phyloP scores from a whole-genome alignment of 768 basidiomycete genomes.

The Podaxis sp. region DNA sequence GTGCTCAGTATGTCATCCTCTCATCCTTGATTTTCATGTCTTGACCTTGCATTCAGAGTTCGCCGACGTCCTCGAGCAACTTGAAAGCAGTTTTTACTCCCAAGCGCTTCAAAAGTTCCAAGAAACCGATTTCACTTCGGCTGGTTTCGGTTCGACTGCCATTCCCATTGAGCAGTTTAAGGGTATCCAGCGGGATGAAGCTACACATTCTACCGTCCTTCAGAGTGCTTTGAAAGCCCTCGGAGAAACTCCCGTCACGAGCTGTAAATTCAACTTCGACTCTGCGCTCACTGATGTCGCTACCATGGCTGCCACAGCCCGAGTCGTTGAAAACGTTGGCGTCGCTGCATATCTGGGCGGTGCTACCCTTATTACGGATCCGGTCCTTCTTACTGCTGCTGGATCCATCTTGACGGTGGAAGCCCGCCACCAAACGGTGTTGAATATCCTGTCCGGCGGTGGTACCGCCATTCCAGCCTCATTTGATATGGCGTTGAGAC shows the following conservation, averaged over 20 bases:
- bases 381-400: slow-evolving; percentile 57
- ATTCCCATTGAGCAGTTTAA: slow-evolving; percentile 59
- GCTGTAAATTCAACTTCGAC: slow-evolving; percentile 68
- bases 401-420: slow-evolving; percentile 75
- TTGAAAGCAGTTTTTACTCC: slow-evolving; percentile 66
- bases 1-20: slow-evolving; percentile 50
- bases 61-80: slow-evolving; percentile 68
- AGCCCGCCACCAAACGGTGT: slow-evolving; percentile 76
- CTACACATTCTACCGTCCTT: slow-evolving; percentile 51
- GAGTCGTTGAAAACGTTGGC: slow-evolving; percentile 72
- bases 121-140: slow-evolving; percentile 53
- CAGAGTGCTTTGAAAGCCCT: slow-evolving; percentile 48
- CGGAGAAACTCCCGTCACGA: slow-evolving; percentile 47
- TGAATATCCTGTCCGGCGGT: slow-evolving; percentile 61
- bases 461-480: slow-evolving; percentile 59
- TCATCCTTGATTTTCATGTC: slow-evolving; percentile 1
- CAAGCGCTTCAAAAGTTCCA: slow-evolving; percentile 65
- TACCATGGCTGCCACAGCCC: slow-evolving; percentile 68
- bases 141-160: slow-evolving; percentile 56
- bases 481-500: slow-evolving; percentile 71
- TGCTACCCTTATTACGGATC: slow-evolving; percentile 57
- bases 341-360: slow-evolving; percentile 76
- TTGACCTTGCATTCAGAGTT: slow-evolving; percentile 45
- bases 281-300: slow-evolving; percentile 57
- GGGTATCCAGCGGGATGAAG: slow-evolving; percentile 57